Base-by-base conservation (phyloP, 768 basidiomycete species). In the Boletus reticuloceps region DNA sequence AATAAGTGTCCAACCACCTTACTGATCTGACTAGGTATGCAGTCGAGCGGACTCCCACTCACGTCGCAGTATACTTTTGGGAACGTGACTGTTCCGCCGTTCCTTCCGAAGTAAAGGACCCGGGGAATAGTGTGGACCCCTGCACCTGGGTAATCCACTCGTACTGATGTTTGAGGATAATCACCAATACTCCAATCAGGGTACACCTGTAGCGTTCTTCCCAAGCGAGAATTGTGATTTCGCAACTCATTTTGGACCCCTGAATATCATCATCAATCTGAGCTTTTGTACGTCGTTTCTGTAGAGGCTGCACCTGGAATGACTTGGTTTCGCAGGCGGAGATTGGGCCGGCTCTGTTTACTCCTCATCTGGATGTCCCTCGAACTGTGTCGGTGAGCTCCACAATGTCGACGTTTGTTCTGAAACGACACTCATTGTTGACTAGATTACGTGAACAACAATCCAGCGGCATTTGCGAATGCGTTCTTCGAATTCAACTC, bases 401-500 rank as follows among this genome's bases (percentile, higher is more conserved):
- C 22, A 29, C 25, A 13, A 38, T 36, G 8, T 25, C 13, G 11
- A 41, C 22, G 5, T 29, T 13, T 6, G 7, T 27, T 25, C 9
- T 19, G 22, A 43, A 52, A 13, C 6, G 10, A 42, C 17, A 68
- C 73, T 55, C 25, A 80, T 79, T 51, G 6, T 61, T 79, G 82
- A 17, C 57, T 61, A 56, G 75, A 71, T 19, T 86, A 88, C 61
- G 74, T 82, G 53, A 68, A 72, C n/a, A 66, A 74, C 4, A 47
- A 71, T 53, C 74, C 11, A 14, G 47, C 14, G 1, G 56, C 56
- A 22, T 64, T 56, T 47, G 61, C 51, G 0, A 59, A 64, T 1
- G 63, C 65, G 2, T 66, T 53, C 50, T 66, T 67, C 8, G 56
- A 62, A 25, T 65, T 67, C 56, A 67, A 67, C 19, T 14, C 54